Evolutionary conservation across 306 rosid genomes (phyloP).

Genomic region (Begonia peltatifolia): DNA sequence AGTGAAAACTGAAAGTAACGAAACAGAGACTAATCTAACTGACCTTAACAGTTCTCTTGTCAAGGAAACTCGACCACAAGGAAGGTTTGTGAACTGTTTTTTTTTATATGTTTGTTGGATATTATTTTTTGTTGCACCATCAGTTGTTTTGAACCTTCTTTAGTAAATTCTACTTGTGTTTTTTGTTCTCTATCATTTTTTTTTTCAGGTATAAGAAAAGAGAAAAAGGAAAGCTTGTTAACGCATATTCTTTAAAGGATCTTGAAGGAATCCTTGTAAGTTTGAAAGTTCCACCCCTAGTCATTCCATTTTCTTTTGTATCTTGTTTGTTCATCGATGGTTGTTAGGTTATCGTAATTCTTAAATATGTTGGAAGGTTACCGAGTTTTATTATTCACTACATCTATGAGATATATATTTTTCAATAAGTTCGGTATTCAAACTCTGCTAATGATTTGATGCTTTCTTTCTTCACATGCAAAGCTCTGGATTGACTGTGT

Average conservation of each 20-base stretch:
- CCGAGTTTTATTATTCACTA: too few species aligned
- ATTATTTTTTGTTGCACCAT: not conserved
- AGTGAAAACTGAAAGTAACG: constrained; percentile 28
- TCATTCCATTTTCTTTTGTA: not conserved
- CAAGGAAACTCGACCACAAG: constrained; percentile 76
- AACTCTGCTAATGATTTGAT: too few species aligned
- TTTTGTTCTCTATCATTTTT: not conserved
- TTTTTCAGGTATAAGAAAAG: constrained; percentile 61
- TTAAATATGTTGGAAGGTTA: not conserved
- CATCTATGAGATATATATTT: too few species aligned
- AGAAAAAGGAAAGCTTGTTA: constrained; percentile 83
- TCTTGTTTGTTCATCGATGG: not conserved
- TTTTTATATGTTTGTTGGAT: not conserved
- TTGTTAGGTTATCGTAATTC: not conserved
- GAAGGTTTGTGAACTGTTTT: constrained; percentile 41
- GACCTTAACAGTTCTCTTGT: constrained; percentile 22
- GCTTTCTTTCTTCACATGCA: too few species aligned
- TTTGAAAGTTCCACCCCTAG: constrained; percentile 1
- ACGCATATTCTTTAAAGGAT: constrained; percentile 70
- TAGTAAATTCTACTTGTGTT: not conserved
- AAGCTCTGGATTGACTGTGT: too few species aligned
- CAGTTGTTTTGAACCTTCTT: too few species aligned
- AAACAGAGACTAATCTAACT: not conserved
- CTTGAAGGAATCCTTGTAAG: constrained; percentile 94
- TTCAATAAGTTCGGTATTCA: too few species aligned